A percentile compares a stretch with the other conserved stretches of the same genome.
These are phyloP conservation scores for Gamarada debralockiae DNA, from an alignment of 495 filamentous ascomycete genomes.

Conservation along the genomic window DNA sequence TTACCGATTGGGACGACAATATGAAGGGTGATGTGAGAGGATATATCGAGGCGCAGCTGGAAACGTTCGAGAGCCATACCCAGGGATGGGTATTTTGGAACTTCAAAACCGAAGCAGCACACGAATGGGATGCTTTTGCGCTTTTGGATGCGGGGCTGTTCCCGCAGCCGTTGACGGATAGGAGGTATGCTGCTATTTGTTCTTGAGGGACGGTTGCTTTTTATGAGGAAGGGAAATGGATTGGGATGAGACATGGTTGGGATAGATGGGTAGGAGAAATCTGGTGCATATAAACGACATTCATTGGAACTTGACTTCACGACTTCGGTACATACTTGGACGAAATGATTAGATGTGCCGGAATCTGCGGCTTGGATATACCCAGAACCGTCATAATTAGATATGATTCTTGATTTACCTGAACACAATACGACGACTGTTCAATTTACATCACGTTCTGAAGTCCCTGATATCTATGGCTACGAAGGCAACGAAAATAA, in stretches of 20 bases:
- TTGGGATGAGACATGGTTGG: too few species aligned
- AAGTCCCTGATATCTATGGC: too few species aligned
- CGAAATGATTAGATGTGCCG: not conserved
- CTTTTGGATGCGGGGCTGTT: constrained; percentile 20
- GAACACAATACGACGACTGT: too few species aligned
- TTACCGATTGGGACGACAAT: constrained; percentile 40
- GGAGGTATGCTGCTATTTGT: constrained; percentile 15
- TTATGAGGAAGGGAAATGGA: not conserved
- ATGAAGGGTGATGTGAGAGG: constrained; percentile 52
- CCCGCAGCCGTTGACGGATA: constrained; percentile 20
- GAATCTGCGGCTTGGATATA: not conserved
- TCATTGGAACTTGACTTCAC: not conserved
- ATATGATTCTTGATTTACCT: too few species aligned
- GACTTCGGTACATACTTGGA: not conserved
- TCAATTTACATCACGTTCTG: too few species aligned
- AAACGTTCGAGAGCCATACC: constrained; percentile 59
- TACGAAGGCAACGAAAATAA: too few species aligned
- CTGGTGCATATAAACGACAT: not conserved
- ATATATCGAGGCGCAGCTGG: constrained; percentile 70
- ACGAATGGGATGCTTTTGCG: constrained; percentile 59
- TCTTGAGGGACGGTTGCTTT: not conserved
- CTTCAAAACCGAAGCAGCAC: constrained; percentile 76
- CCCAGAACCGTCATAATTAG: too few species aligned
- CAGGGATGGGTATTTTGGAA: constrained; percentile 82
- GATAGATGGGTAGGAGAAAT: not conserved